Percentiles rank a stretch among this genome's conserved stretches.
Conservation (phyloP, 176 grass and related monocot species). For the Canna indica region DNA sequence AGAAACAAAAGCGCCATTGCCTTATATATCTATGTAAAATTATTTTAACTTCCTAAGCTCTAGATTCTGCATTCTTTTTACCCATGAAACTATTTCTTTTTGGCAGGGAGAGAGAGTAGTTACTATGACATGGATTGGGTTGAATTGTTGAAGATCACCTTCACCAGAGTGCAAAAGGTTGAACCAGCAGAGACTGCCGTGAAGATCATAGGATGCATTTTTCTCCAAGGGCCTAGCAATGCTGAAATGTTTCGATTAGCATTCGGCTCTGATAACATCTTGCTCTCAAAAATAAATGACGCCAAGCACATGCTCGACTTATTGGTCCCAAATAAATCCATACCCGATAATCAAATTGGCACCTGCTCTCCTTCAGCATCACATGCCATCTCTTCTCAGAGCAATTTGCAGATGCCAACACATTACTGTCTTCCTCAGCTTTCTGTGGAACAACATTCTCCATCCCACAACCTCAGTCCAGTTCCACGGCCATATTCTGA, state of each 20-base stretch:
- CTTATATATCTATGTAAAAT: too few relatives aligned
- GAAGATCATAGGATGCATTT: constrained; percentile 75
- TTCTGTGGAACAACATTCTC: neutral
- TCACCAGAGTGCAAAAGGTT: constrained; percentile 43
- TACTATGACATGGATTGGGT: constrained; percentile 41
- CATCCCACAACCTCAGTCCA: constrained; percentile 10
- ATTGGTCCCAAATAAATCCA: constrained; percentile 21
- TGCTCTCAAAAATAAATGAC: constrained; percentile 42
- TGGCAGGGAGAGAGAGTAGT: neutral
- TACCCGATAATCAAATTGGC: constrained; percentile 14
- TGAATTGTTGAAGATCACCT: constrained; percentile 47
- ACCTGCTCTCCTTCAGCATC: constrained; percentile 14
- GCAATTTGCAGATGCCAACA: constrained; percentile 19
- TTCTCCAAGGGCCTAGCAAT: constrained; percentile 44
- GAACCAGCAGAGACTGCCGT: constrained; percentile 53
- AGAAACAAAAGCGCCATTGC: too few relatives aligned
- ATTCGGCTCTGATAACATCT: constrained; percentile 32
- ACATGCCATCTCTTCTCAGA: constrained; percentile 19
- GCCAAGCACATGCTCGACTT: constrained; percentile 47
- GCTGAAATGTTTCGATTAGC: constrained; percentile 75
- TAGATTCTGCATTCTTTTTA: neutral
- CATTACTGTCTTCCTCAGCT: constrained; percentile 27
- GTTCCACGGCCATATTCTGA: neutral
- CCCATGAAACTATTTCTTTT: neutral
- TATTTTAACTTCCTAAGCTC: too few relatives aligned